Percentiles rank a stretch among this genome's conserved stretches.
phyloP scores from a whole-genome alignment of 1,284 basidiomycete genomes.

The Melanopsichium pennsylvanicum region DNA sequence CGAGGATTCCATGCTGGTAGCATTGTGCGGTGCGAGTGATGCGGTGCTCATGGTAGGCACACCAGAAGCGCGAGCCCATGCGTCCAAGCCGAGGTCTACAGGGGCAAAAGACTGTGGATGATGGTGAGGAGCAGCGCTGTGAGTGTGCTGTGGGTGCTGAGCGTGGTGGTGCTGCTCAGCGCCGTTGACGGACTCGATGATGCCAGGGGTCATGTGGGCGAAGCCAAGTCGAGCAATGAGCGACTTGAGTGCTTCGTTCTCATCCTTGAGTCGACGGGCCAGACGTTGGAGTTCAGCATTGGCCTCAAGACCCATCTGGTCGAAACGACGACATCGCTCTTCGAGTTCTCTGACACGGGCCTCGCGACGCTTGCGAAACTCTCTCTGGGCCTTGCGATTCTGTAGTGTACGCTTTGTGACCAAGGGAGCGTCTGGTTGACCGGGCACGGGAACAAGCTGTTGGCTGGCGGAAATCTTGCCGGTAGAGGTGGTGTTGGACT shows the following conservation, averaged over 20 bases:
- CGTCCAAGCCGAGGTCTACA: constrained; percentile 39
- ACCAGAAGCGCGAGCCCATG: constrained; percentile 27
- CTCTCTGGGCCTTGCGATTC: constrained; percentile 60
- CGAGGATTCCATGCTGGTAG: neutral
- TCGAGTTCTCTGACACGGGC: constrained; percentile 58
- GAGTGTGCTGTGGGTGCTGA: constrained; percentile 17
- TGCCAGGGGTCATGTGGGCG: constrained; percentile 48
- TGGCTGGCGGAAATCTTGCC: constrained; percentile 39
- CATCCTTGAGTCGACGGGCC: constrained; percentile 54
- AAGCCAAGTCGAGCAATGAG: constrained; percentile 56
- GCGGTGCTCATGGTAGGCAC: constrained; percentile 9
- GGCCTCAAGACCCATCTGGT: constrained; percentile 61
- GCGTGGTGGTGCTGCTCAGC: constrained; percentile 29
- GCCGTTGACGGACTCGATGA: constrained; percentile 42
- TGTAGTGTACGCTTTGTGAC: constrained; percentile 60
- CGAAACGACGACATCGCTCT: constrained; percentile 57
- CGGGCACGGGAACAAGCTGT: constrained; percentile 47
- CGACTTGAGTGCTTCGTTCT: constrained; percentile 58
- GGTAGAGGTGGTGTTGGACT: constrained; percentile 9
- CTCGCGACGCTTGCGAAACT: constrained; percentile 61
- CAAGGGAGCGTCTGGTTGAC: constrained; percentile 44
- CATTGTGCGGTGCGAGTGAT: constrained; percentile 7
- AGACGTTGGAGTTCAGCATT: constrained; percentile 57
- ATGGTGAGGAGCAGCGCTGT: constrained; percentile 16
- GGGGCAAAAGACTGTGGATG: constrained; percentile 30